phyloP scores from a whole-genome alignment of 148 eudicot species.

The Rhododendron williamsianum region DNA sequence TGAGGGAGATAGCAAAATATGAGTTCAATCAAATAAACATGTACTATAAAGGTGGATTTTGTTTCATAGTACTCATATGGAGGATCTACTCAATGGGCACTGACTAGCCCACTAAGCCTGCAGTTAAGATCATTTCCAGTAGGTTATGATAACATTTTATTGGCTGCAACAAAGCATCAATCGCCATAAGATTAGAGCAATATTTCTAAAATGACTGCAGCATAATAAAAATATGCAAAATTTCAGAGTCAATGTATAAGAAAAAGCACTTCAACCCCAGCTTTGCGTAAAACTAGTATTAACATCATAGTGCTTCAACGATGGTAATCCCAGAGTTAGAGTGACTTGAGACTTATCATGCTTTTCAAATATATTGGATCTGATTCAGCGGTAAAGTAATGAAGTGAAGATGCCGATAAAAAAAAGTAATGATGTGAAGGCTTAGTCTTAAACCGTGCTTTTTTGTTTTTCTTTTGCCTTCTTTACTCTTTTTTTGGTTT shows the following conservation, averaged over 20 bases:
- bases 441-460: background rate
- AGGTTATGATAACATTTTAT: background rate
- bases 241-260: background rate
- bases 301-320: background rate
- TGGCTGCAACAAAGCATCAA: background rate
- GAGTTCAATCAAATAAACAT: conserved; percentile 6
- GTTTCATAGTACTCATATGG: conserved; percentile 11
- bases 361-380: conserved; percentile 7
- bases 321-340: background rate
- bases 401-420: background rate
- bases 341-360: background rate
- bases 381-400: background rate
- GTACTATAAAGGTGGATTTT: conserved; percentile 6
- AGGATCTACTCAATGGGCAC: background rate
- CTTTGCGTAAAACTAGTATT: background rate
- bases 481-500: background rate
- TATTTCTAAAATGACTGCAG: background rate
- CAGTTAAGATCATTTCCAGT: background rate
- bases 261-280: background rate
- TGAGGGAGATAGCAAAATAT: conserved; percentile 11
- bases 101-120: background rate
- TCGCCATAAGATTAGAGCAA: background rate
- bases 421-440: background rate
- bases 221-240: background rate
- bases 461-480: background rate